Percentiles rank a stretch among this genome's conserved stretches.
These are phyloP conservation scores for Termitomyces sp. DNA, from an alignment of 768 basidiomycete species.

Conservation along the genomic window DNA sequence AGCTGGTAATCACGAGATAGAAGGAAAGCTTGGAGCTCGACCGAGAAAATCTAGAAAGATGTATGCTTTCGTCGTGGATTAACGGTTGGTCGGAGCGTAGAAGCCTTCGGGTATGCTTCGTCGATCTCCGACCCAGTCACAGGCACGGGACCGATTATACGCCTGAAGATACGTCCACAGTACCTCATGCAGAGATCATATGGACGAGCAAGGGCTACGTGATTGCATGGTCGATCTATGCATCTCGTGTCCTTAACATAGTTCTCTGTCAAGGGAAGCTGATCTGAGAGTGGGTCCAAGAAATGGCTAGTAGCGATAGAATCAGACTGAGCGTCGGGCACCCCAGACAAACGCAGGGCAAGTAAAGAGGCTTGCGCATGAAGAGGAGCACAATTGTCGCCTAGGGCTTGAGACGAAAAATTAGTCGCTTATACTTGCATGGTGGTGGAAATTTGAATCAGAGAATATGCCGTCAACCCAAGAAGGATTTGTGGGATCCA, in stretches of 20 bases:
- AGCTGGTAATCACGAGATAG: conserved; percentile 12
- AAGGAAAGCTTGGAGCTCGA: conserved; percentile 12
- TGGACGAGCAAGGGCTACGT: background rate
- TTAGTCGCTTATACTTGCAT: too few relatives aligned
- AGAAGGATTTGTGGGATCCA: too few relatives aligned
- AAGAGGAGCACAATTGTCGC: too few relatives aligned
- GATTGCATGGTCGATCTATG: background rate
- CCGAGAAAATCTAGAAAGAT: conserved; percentile 7
- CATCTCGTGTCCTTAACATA: background rate
- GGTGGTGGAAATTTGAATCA: too few relatives aligned
- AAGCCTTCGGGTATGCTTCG: background rate
- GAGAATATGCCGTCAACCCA: too few relatives aligned
- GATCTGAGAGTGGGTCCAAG: background rate
- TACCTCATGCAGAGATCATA: background rate
- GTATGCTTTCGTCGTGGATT: background rate
- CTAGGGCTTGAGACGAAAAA: too few relatives aligned
- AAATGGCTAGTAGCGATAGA: background rate
- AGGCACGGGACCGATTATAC: background rate
- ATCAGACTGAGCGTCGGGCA: too few relatives aligned
- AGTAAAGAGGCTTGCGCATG: too few relatives aligned
- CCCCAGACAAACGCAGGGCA: too few relatives aligned
- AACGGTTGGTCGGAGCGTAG: too few relatives aligned
- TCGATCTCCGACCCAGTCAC: background rate
- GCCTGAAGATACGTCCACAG: background rate
- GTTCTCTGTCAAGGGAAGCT: background rate